Evolutionary conservation across 2,329 filamentous ascomycete genomes (phyloP).

Genomic region (Plenodomus lindquistii): DNA sequence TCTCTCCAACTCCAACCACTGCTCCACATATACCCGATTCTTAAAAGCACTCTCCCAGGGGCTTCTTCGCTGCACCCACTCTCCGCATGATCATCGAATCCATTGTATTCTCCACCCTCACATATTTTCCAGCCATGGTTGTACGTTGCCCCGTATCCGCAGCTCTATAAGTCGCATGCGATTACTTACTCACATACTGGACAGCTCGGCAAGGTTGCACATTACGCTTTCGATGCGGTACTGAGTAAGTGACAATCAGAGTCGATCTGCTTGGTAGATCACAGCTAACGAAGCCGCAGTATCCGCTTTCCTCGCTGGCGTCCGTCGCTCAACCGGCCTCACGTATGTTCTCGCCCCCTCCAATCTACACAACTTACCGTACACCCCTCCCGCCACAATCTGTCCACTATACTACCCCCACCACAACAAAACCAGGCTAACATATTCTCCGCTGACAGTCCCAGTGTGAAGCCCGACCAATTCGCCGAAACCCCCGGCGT

Average conservation of each 20-base stretch:
- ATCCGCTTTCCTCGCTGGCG: conserved; percentile 93
- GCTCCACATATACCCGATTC: conserved; percentile 9
- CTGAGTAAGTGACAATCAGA: conserved; percentile 65
- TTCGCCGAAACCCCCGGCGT: conserved; percentile 82
- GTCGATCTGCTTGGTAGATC: conserved; percentile 2
- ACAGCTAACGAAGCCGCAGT: conserved; percentile 57
- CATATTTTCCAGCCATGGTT: conserved; percentile 36
- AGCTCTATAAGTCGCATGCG: conserved; percentile 19
- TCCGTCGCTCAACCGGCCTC: conserved; percentile 95
- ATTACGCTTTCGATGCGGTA: conserved; percentile 96
- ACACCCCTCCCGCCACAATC: conserved; percentile 6
- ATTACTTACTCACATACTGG: conserved; percentile 61
- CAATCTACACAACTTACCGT: background rate
- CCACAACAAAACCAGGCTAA: conserved; percentile 16
- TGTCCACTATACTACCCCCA: conserved; percentile 1
- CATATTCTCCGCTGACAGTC: conserved; percentile 49
- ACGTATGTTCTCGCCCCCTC: conserved; percentile 68
- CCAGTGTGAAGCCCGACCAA: conserved; percentile 86
- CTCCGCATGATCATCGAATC: background rate
- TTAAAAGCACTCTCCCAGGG: conserved; percentile 5
- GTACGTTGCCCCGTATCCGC: conserved; percentile 35
- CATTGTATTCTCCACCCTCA: conserved; percentile 1
- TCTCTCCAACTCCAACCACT: conserved; percentile 9
- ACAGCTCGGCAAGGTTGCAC: conserved; percentile 89
- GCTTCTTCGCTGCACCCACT: background rate